A percentile compares a stretch with the other conserved stretches of the same genome.
Conservation (phyloP, 2,329 filamentous ascomycete species). For the Cladosporium sphaerospermum region DNA sequence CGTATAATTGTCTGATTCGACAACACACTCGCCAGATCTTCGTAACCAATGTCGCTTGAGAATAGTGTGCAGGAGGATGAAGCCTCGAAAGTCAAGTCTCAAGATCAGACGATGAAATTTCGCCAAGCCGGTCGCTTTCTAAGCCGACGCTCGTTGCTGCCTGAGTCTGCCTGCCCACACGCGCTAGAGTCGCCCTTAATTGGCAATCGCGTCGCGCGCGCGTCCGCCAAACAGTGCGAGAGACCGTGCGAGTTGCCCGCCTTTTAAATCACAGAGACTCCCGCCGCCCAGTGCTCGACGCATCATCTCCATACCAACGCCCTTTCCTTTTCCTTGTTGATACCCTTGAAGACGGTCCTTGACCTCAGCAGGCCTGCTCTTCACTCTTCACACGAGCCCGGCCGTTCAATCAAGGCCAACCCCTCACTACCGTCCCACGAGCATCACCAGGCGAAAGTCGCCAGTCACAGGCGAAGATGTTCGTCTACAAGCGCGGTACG, state of each 20-base stretch:
- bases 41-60: background rate
- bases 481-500: constrained; percentile 58
- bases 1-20: too few species aligned
- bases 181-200: background rate
- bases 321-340: background rate
- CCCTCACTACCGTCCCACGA: constrained; percentile 6
- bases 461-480: constrained; percentile 42
- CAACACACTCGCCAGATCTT: background rate
- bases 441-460: constrained; percentile 10
- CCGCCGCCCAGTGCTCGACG: background rate
- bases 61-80: background rate
- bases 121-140: constrained; percentile 4
- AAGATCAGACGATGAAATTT: constrained; percentile 8
- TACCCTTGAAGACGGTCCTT: background rate
- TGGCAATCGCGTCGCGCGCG: background rate
- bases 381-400: background rate
- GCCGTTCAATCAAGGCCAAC: background rate
- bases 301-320: constrained; percentile 12
- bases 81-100: background rate
- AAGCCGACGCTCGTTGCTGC: background rate
- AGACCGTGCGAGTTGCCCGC: background rate
- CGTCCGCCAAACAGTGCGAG: constrained; percentile 1
- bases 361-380: background rate
- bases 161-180: background rate
- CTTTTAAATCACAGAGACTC: constrained; percentile 8